These are phyloP conservation scores for Nannochloris sp. DNA, from an alignment of 139 green algal species.

Conservation along the genomic window DNA sequence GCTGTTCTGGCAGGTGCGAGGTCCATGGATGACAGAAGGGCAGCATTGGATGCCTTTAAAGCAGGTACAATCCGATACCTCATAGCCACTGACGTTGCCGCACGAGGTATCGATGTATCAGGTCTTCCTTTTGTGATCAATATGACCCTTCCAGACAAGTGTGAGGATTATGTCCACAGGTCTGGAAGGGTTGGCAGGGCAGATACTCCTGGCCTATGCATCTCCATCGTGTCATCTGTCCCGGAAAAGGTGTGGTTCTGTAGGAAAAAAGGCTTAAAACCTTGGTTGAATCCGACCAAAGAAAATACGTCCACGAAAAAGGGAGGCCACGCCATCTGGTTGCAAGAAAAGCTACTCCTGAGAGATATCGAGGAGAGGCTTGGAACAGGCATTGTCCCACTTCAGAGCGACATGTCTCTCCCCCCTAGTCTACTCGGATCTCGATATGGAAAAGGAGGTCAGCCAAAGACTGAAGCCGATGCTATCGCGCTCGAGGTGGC, in stretches of 20 bases:
- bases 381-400: conserved; percentile 20
- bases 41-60: conserved; percentile 63
- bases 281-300: conserved; percentile 60
- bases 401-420: conserved; percentile 53
- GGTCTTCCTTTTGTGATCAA: conserved; percentile 82
- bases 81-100: conserved; percentile 81
- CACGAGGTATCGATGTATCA: conserved; percentile 74
- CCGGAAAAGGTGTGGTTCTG: conserved; percentile 70
- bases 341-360: conserved; percentile 52
- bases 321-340: conserved; percentile 69
- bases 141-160: conserved; percentile 69
- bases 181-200: conserved; percentile 64
- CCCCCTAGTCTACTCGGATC: conserved; percentile 24
- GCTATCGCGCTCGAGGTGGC: conserved; percentile 8
- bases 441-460: conserved; percentile 17
- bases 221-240: conserved; percentile 61
- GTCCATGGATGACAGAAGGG: conserved; percentile 60
- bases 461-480: background rate
- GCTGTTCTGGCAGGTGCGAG: conserved; percentile 54
- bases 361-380: conserved; percentile 56
- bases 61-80: conserved; percentile 71
- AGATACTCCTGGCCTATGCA: conserved; percentile 58
- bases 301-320: conserved; percentile 47
- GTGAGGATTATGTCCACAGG: conserved; percentile 81
- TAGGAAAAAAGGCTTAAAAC: conserved; percentile 65